phyloP scores from a whole-genome alignment of 768 basidiomycete species.

The Mycena sanguinolenta region DNA sequence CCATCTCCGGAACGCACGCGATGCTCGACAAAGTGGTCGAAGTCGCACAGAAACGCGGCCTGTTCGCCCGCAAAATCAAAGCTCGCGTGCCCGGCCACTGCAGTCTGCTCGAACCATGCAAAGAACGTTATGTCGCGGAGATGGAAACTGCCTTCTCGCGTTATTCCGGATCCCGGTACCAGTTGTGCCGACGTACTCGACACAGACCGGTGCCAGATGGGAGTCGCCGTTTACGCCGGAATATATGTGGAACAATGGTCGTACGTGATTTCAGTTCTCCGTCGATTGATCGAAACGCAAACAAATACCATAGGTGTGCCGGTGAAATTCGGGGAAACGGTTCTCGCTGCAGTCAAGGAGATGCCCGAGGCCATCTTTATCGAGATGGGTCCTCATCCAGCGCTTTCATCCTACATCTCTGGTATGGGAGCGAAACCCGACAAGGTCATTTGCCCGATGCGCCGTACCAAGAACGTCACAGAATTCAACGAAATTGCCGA shows the following conservation, averaged over 20 bases:
- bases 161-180: constrained; percentile 47
- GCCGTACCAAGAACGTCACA: constrained; percentile 41
- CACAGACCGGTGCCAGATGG: constrained; percentile 45
- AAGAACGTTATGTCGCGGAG: constrained; percentile 40
- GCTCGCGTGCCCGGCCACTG: constrained; percentile 56
- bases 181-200: constrained; percentile 51
- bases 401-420: constrained; percentile 49
- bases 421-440: constrained; percentile 36
- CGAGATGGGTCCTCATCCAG: constrained; percentile 57
- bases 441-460: constrained; percentile 43
- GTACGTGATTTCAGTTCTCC: constrained; percentile 23
- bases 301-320: constrained; percentile 33
- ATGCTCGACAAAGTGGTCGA: constrained; percentile 48
- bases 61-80: constrained; percentile 53
- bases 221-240: constrained; percentile 45
- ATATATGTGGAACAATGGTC: constrained; percentile 58
- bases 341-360: constrained; percentile 41
- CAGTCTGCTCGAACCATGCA: constrained; percentile 52
- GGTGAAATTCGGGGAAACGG: constrained; percentile 52
- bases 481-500: constrained; percentile 40
- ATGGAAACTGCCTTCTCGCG: constrained; percentile 51
- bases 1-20: constrained; percentile 49
- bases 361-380: constrained; percentile 47
- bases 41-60: constrained; percentile 42
- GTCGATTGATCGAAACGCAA: neutral